Base-by-base conservation (phyloP, 805 yeast genomes). In the Hanseniaspora nectarophila region DNA sequence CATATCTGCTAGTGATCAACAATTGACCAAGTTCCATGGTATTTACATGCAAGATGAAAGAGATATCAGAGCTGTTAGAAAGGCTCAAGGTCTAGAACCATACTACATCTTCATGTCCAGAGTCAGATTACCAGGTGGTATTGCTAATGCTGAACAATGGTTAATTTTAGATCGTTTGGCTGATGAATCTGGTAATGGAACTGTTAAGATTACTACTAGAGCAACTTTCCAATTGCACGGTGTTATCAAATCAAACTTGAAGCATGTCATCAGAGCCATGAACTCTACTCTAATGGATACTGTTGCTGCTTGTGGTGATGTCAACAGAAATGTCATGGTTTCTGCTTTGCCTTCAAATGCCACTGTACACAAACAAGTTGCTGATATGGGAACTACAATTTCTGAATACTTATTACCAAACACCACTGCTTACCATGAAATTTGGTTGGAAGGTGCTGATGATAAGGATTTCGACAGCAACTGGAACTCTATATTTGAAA, bases 31-130 rank as follows among this genome's bases (percentile, higher is more conserved):
- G 70, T 90, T 90, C 78, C 97, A 90, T 68, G 97, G 97, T 70
- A 87, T 88, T 59, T 90, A 90, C 67, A 87, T 90, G 95, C 97
- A 90, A 72, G 97, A 90, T 67, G 97, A 90, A 66, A 85, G 97
- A 72, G 97, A 90, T 68, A 73, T 90, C 55, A 78, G 97, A 67
- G 97, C 90, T 53, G 83, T 85, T 60, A 81, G 97, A 64, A 90
- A 89, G 70, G 78, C 85, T 45, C 86, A 85, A 64, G 97, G 97
- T 42, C 67, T 85, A 57, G 97, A 90, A 70, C 97, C 97, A 16
- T 95, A 94, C 47, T 90, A 85, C 67, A 76, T 94, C n/a, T 90
- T 90, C 69, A 90, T 90, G 97, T 89, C 88, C 16, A 84, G 97
- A 70, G 87, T 86, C 53, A 81, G 97, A 70, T 73, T 90, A 60